These are phyloP conservation scores for Pisolithus tinctorius DNA, from an alignment of 768 basidiomycete genomes.

Conservation along the genomic window DNA sequence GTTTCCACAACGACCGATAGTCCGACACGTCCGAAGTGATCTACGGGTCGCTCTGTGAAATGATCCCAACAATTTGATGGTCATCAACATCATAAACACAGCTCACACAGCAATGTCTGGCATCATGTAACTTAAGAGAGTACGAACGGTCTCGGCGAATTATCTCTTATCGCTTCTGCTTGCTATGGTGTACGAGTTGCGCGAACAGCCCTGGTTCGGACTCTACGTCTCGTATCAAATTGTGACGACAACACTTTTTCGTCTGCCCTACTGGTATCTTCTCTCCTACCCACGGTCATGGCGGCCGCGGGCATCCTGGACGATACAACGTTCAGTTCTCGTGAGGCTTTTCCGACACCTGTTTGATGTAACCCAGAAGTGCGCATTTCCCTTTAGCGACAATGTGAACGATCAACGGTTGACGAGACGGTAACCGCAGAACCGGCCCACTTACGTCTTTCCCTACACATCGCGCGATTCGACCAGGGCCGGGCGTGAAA, in stretches of 20 bases:
- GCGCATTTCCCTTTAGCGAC: background rate
- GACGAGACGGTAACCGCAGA: constrained; percentile 2
- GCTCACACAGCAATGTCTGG: too few species aligned
- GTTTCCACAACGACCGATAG: background rate
- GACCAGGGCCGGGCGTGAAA: constrained; percentile 16
- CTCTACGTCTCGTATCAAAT: constrained; percentile 17
- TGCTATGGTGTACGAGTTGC: constrained; percentile 1
- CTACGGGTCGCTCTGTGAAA: too few species aligned
- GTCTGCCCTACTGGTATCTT: constrained; percentile 20
- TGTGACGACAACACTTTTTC: constrained; percentile 13
- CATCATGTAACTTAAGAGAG: too few species aligned
- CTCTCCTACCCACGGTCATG: constrained; percentile 14
- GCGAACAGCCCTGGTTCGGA: constrained; percentile 4
- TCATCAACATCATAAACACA: background rate
- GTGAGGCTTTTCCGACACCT: constrained; percentile 15
- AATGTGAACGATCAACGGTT: background rate
- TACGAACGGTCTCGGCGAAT: background rate
- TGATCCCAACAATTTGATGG: too few species aligned
- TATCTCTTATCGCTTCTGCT: background rate
- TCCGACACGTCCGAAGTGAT: too few species aligned
- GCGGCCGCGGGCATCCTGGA: constrained; percentile 19
- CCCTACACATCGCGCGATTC: constrained; percentile 16
- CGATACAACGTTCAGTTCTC: constrained; percentile 16
- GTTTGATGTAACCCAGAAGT: constrained; percentile 15
- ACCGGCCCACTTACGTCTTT: constrained; percentile 13